Evolutionary conservation across 345 rosid species (phyloP).

Genomic region (Rhizophora apiculata): DNA sequence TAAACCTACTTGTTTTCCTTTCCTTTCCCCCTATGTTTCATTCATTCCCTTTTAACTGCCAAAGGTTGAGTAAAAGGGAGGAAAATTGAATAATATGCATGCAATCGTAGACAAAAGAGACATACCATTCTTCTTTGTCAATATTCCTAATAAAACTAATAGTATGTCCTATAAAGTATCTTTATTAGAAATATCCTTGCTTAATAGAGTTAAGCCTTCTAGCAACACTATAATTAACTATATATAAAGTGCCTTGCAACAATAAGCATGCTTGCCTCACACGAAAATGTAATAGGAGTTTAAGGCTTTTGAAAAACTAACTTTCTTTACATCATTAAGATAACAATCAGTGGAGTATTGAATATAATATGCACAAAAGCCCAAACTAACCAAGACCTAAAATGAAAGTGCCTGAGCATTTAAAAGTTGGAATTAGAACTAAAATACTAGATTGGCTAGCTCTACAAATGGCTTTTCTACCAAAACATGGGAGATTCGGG

Average conservation of each 20-base stretch:
- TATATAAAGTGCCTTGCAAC: constrained; percentile 3
- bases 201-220: constrained; percentile 57
- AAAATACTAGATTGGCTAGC: neutral
- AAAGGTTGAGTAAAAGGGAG: no score
- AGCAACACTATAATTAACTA: constrained; percentile 65
- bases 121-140: no score
- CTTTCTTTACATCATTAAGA: constrained; percentile 71
- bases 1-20: no score
- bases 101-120: no score
- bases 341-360: constrained; percentile 37
- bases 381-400: constrained; percentile 58
- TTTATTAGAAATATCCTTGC: constrained; percentile 16
- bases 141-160: no score
- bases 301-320: constrained; percentile 23
- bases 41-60: no score
- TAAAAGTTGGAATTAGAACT: constrained; percentile 1
- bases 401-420: constrained; percentile 19
- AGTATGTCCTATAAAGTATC: no score
- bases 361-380: constrained; percentile 46
- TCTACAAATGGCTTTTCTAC: neutral
- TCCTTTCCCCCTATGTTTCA: no score
- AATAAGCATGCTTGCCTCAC: constrained; percentile 13
- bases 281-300: constrained; percentile 4
- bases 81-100: no score
- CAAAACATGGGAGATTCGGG: neutral